A percentile compares a stretch with the other conserved stretches of the same genome.
These are phyloP conservation scores for Candida neerlandica DNA, from an alignment of 1,139 yeast genomes.

Conservation along the genomic window DNA sequence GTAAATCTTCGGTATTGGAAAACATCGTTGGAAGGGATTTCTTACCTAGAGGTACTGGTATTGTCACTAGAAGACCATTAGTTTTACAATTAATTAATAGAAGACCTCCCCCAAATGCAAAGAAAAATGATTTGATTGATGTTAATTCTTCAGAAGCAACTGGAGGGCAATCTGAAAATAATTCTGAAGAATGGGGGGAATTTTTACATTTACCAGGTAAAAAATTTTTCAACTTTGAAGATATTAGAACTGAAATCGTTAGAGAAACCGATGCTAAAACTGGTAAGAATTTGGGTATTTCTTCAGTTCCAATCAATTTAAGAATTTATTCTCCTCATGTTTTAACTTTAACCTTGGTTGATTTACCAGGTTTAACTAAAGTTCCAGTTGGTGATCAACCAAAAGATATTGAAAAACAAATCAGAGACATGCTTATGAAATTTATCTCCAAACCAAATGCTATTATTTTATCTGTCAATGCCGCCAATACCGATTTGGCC, in stretches of 20 bases:
- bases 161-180: constrained; percentile 66
- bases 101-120: constrained; percentile 40
- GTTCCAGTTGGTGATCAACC: constrained; percentile 99
- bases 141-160: constrained; percentile 41
- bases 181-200: constrained; percentile 97
- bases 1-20: constrained; percentile 91
- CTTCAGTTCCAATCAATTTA: constrained; percentile 89
- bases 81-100: constrained; percentile 79
- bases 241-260: constrained; percentile 87
- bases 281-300: constrained; percentile 90
- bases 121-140: constrained; percentile 30
- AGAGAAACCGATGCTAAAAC: constrained; percentile 93
- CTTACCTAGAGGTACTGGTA: constrained; percentile 93
- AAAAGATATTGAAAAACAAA: constrained; percentile 92
- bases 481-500: constrained; percentile 97
- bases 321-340: constrained; percentile 96
- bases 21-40: constrained; percentile 95
- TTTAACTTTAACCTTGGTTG: constrained; percentile 91
- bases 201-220: constrained; percentile 90
- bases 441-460: constrained; percentile 96
- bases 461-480: constrained; percentile 90
- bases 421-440: constrained; percentile 91
- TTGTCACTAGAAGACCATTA: constrained; percentile 92
- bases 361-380: constrained; percentile 95
- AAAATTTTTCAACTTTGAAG: constrained; percentile 86